Conservation (phyloP, 805 yeast species). For the Komagataella phaffii region DNA sequence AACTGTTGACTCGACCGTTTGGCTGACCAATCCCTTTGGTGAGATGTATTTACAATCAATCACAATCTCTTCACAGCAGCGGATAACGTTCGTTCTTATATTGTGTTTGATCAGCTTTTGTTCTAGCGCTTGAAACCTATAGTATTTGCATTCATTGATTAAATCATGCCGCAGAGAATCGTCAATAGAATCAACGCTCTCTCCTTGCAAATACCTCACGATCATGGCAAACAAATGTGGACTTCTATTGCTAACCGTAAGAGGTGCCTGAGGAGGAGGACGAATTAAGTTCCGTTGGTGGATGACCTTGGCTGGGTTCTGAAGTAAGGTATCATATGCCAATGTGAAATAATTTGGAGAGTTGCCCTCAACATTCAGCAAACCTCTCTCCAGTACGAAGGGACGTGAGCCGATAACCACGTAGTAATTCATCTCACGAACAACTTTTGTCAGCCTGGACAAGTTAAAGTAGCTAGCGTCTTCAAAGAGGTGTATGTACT, state of each 20-base stretch:
- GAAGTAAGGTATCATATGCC: constrained; percentile 36
- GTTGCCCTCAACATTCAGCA: constrained; percentile 53
- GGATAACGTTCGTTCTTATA: constrained; percentile 38
- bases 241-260: constrained; percentile 36
- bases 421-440: constrained; percentile 42
- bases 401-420: constrained; percentile 44
- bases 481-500: constrained; percentile 45
- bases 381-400: constrained; percentile 43
- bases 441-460: constrained; percentile 33
- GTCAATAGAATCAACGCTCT: constrained; percentile 27
- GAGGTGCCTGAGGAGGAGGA: constrained; percentile 68
- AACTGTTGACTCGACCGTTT: neutral
- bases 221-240: constrained; percentile 41
- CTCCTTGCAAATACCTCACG: constrained; percentile 42
- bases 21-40: constrained; percentile 16
- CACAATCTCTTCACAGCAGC: constrained; percentile 40
- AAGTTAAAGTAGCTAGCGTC: constrained; percentile 68
- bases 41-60: constrained; percentile 33
- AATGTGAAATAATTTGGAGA: constrained; percentile 66
- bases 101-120: constrained; percentile 47
- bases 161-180: constrained; percentile 45
- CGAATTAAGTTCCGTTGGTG: constrained; percentile 36
- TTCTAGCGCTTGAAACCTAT: constrained; percentile 62
- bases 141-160: constrained; percentile 62
- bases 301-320: constrained; percentile 26